Conservation (phyloP, 331 rosid genomes). For the Quercus lobata region DNA sequence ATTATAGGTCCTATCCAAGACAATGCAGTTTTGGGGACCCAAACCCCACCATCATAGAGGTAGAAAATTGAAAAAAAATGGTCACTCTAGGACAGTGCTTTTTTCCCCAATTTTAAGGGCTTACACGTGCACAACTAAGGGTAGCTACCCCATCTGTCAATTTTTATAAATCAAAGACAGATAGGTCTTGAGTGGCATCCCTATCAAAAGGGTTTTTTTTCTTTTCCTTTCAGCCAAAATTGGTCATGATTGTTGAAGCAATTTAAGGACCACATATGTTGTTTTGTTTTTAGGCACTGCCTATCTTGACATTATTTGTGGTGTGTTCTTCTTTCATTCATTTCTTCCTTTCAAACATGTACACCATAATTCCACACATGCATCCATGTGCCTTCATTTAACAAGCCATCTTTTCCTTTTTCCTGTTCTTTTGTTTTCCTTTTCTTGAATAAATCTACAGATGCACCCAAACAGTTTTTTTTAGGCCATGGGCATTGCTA, state of each 20-base stretch:
- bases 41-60: background rate
- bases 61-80: no score
- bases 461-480: background rate
- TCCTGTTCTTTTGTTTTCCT: background rate
- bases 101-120: conserved; percentile 21
- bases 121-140: conserved; percentile 35
- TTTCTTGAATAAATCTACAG: background rate
- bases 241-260: conserved; percentile 15
- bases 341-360: conserved; percentile 9
- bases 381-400: conserved; percentile 47
- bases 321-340: background rate
- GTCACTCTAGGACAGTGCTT: background rate
- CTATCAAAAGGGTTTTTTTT: conserved; percentile 18
- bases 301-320: conserved; percentile 15
- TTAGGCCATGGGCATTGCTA: background rate
- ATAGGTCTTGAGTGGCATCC: conserved; percentile 21
- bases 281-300: background rate
- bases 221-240: conserved; percentile 1
- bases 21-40: background rate
- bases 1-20: background rate
- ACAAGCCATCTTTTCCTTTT: conserved; percentile 26
- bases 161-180: conserved; percentile 6
- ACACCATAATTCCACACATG: conserved; percentile 26
- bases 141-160: conserved; percentile 20
- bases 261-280: conserved; percentile 28